Evolutionary conservation across 129 eudicot species (phyloP), one percentile per base, ranked within the genome.

Genomic region (Centrapalus pauciflorus): DNA sequence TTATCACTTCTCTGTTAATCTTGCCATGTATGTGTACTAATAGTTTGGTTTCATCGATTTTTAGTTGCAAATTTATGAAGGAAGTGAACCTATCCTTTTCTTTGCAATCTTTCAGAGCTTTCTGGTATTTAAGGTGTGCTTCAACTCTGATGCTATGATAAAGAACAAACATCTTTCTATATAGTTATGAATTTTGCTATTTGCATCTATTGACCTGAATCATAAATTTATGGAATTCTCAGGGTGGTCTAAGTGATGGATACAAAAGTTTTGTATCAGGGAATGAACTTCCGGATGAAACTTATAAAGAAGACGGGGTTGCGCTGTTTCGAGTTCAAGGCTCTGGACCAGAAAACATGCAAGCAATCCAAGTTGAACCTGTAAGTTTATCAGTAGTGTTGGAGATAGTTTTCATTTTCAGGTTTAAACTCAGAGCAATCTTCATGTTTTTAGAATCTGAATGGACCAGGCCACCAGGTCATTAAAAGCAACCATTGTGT

Each of bases 291-390:
- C 71, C 90, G 12, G 99, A 94, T 81, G 92, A 76, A 40, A 94
- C 99, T 16, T 94, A 86, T 65, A 64, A 82, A 56, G 95, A 94
- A 67, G 93, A 86, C 40, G 94, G 90, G 51, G 71, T 84, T 33
- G 97, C 99, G 64, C 68, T 94, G 33, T 94, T 94, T 28, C 88
- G 97, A 52, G 90, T 94, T 70, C 99, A 94, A 74, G 99, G 99
- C 41, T 80, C 86, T 55, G 95, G 97, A 66, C 97, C 97, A 7
- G 95, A 89, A 50, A 94, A 94, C 74, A 94, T 94, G 99, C 99
- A 94, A 87, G 93, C 97, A 69, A 87, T 94, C 77, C 99, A 94
- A 89, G 95, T 94, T 67, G 99, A 89, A 73, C 80, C 85, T 56
- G 99, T 94, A 73, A 71, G 95, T 74, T 17, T 70, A 3, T 21